A percentile compares a stretch with the other conserved stretches of the same genome.
These are phyloP conservation scores for Pseudogymnoascus sp. DNA, from an alignment of 2,329 filamentous ascomycete species.

Conservation along the genomic window DNA sequence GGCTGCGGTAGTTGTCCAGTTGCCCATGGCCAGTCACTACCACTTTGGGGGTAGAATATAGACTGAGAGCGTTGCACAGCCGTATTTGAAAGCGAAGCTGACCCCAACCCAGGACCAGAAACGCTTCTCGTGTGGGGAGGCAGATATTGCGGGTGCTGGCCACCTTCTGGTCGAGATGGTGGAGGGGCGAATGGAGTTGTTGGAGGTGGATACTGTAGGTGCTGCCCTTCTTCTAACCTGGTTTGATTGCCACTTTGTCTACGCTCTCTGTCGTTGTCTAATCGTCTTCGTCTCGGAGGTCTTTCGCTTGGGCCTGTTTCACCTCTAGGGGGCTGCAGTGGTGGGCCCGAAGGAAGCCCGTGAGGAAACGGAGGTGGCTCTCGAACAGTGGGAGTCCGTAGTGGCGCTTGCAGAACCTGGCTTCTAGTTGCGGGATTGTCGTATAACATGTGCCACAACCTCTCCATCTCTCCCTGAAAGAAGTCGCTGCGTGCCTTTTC, in stretches of 20 bases:
- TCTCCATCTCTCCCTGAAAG: constrained; percentile 65
- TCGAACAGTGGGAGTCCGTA: not conserved
- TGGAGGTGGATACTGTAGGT: not conserved
- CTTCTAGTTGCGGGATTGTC: not conserved
- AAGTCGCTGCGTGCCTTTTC: constrained; percentile 55
- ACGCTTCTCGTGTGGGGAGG: not conserved
- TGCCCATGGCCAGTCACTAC: constrained; percentile 23
- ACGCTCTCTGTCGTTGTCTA: not conserved
- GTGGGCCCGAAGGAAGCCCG: not conserved
- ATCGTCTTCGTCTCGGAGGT: not conserved
- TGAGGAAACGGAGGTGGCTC: not conserved
- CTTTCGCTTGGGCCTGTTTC: not conserved
- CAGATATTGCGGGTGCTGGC: not conserved
- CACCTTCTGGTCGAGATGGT: not conserved
- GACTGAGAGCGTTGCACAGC: constrained; percentile 19
- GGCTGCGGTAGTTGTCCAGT: constrained; percentile 16
- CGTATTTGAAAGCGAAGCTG: constrained; percentile 14
- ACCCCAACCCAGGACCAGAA: not conserved
- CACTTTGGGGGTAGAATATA: constrained; percentile 21
- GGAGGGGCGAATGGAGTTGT: not conserved
- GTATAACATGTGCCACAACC: constrained; percentile 25
- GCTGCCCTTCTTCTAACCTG: not conserved
- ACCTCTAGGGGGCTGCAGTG: not conserved
- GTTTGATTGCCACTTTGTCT: not conserved
- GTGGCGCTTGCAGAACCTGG: not conserved